These are phyloP conservation scores for Carallia pectinifolia DNA, from an alignment of 345 rosid species.

Conservation along the genomic window DNA sequence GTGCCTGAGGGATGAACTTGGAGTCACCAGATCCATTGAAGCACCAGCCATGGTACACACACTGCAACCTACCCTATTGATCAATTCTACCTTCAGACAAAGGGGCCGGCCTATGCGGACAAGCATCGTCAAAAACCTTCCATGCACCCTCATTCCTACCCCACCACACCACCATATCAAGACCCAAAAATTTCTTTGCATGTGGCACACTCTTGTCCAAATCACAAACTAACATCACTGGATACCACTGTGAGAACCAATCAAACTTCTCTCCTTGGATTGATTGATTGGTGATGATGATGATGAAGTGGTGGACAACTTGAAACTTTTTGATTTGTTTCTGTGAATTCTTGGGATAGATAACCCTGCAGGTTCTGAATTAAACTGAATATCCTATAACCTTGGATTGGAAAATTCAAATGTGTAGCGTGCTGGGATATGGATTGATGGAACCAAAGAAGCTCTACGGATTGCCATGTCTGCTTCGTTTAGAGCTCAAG, in stretches of 20 bases:
- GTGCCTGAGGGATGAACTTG: slow-evolving; percentile 73
- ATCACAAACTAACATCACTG: slow-evolving; percentile 62
- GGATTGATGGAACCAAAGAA: no score
- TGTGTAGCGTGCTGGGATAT: no score
- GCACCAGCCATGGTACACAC: slow-evolving; percentile 82
- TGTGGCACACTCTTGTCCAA: slow-evolving; percentile 61
- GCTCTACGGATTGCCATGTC: no score
- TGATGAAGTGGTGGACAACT: slow-evolving; percentile 24
- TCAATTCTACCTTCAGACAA: slow-evolving; percentile 74
- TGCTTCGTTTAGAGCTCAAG: no score
- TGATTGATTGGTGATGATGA: slow-evolving; percentile 22
- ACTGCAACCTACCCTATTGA: slow-evolving; percentile 62
- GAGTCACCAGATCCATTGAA: slow-evolving; percentile 65
- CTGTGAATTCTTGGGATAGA: background rate
- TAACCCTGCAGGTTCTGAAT: no score
- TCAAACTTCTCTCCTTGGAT: slow-evolving; percentile 40
- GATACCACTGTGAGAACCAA: slow-evolving; percentile 61
- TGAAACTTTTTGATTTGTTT: background rate
- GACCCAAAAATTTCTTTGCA: slow-evolving; percentile 57
- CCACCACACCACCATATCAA: slow-evolving; percentile 76
- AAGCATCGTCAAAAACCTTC: slow-evolving; percentile 33
- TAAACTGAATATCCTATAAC: no score
- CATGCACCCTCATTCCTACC: slow-evolving; percentile 53
- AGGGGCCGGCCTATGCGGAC: slow-evolving; percentile 58
- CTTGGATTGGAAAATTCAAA: no score